phyloP scores from a whole-genome alignment of 352 stramenopile genomes.

The Aphanomyces cochlioides region DNA sequence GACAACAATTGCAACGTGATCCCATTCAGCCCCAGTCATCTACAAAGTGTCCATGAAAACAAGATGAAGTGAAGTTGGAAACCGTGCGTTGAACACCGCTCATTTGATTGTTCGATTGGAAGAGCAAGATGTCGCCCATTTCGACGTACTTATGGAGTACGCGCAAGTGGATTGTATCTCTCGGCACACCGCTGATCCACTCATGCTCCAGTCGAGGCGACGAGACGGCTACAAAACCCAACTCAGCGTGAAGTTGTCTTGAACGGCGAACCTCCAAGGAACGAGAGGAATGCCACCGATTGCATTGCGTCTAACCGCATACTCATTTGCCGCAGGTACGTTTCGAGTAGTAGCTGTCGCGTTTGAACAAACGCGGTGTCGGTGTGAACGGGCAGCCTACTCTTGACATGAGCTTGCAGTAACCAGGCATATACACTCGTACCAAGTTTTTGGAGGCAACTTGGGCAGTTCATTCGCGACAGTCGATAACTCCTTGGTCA shows the following conservation, averaged over 20 bases:
- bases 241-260: background rate
- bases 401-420: too few species aligned
- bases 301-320: background rate
- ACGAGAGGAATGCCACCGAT: slow-evolving; percentile 21
- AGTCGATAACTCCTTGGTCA: slow-evolving; percentile 4
- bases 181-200: slow-evolving; percentile 9
- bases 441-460: slow-evolving; percentile 27
- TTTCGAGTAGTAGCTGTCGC: slow-evolving; percentile 2
- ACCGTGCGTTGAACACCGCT: slow-evolving; percentile 24
- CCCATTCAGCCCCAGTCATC: slow-evolving; percentile 26
- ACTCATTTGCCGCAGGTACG: slow-evolving; percentile 8
- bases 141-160: slow-evolving; percentile 10
- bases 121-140: slow-evolving; percentile 23
- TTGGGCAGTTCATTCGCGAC: background rate
- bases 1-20: slow-evolving; percentile 21
- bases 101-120: slow-evolving; percentile 25
- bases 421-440: background rate
- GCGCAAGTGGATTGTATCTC: slow-evolving; percentile 20
- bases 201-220: slow-evolving; percentile 17
- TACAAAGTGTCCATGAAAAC: background rate
- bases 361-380: slow-evolving; percentile 11
- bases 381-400: slow-evolving; percentile 13
- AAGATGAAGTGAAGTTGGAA: background rate
- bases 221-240: slow-evolving; percentile 15
- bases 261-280: slow-evolving; percentile 6